Conservation (phyloP, 2,329 filamentous ascomycete species). For the Paracamarosporium sp. region DNA sequence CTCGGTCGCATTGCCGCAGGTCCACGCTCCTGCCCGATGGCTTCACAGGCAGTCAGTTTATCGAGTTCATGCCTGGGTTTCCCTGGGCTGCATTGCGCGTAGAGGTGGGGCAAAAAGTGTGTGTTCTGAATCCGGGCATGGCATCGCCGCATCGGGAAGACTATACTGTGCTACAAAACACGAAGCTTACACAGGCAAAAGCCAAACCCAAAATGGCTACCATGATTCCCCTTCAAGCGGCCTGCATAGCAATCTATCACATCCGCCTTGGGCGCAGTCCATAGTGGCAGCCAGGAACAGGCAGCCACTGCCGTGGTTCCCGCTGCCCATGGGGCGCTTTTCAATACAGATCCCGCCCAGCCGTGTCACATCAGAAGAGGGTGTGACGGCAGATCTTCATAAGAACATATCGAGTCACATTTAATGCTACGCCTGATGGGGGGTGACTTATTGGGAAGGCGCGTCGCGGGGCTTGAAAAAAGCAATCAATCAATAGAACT, state of each 20-base stretch:
- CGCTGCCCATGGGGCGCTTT: neutral
- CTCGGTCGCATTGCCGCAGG: neutral
- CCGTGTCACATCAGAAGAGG: neutral
- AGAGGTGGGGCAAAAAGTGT: neutral
- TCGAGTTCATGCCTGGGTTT: neutral
- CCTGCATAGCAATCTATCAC: slow-evolving; percentile 2
- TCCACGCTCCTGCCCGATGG: neutral
- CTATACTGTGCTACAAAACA: slow-evolving; percentile 9
- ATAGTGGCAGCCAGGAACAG: slow-evolving; percentile 6
- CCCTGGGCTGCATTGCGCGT: neutral
- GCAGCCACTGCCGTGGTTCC: neutral
- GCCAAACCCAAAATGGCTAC: neutral
- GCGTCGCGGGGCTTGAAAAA: neutral
- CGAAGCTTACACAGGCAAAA: slow-evolving; percentile 3
- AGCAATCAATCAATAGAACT: neutral
- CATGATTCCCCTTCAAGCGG: neutral
- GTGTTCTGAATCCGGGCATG: slow-evolving; percentile 8
- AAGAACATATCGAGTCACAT: neutral
- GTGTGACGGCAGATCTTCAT: neutral
- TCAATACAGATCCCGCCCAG: no score
- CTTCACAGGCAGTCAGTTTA: neutral
- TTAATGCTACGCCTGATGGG: neutral
- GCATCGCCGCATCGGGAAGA: slow-evolving; percentile 12
- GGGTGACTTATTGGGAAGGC: neutral
- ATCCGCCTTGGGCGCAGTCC: neutral